Evolutionary conservation across 352 stramenopile genomes (phyloP).

Genomic region (Peronospora farinosa): DNA sequence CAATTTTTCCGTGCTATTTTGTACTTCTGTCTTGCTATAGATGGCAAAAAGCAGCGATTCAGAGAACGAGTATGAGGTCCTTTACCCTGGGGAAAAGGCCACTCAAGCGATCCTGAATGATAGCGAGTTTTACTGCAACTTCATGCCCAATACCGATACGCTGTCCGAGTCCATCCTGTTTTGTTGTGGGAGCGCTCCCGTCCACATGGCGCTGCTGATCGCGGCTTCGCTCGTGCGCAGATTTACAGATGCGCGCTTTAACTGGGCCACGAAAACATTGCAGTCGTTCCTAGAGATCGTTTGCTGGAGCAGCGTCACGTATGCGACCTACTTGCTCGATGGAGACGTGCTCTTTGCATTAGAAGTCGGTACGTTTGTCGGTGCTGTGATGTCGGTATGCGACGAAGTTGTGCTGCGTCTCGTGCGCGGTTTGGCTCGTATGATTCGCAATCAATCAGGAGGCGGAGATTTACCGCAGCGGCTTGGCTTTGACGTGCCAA

Average conservation of each 20-base stretch:
- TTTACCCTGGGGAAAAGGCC: constrained; percentile 40
- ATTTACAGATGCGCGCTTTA: constrained; percentile 70
- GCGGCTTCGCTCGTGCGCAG: constrained; percentile 44
- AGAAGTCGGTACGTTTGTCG: constrained; percentile 67
- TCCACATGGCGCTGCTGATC: constrained; percentile 48
- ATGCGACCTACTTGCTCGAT: constrained; percentile 53
- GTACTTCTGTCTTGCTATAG: constrained; percentile 1
- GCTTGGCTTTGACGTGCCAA: constrained; percentile 67
- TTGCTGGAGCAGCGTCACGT: constrained; percentile 67
- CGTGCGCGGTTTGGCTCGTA: constrained; percentile 46
- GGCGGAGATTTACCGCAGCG: constrained; percentile 48
- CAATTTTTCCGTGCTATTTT: background rate
- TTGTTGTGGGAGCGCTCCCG: constrained; percentile 56
- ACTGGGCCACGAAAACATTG: constrained; percentile 78
- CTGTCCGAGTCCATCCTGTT: constrained; percentile 49
- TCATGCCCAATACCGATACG: constrained; percentile 43
- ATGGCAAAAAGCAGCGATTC: constrained; percentile 18
- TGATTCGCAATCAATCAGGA: constrained; percentile 67
- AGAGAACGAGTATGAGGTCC: constrained; percentile 55
- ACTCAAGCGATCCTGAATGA: constrained; percentile 40
- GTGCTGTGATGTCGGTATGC: constrained; percentile 74
- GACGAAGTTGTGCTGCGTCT: constrained; percentile 73
- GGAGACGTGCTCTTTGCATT: constrained; percentile 52
- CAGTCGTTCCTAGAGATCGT: constrained; percentile 77
- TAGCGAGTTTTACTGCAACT: constrained; percentile 50